phyloP scores from a whole-genome alignment of 805 yeast genomes.

The Torulaspora microellipsoides region DNA sequence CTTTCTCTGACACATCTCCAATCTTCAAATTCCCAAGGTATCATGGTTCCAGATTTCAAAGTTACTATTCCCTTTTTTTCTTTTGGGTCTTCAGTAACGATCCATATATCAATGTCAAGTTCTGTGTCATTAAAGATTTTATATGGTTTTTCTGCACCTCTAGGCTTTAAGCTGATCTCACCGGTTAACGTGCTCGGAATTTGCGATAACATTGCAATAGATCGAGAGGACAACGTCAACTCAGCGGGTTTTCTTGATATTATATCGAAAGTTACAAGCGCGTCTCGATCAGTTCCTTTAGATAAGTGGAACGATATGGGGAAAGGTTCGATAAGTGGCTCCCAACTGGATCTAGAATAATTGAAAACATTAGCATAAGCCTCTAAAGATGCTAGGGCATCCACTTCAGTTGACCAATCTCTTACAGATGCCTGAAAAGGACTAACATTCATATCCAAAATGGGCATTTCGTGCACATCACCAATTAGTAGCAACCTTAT shows the following conservation, averaged over 20 bases:
- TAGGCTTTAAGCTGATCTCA: constrained; percentile 50
- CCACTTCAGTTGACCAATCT: constrained; percentile 84
- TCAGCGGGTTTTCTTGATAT: constrained; percentile 76
- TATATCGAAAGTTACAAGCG: constrained; percentile 56
- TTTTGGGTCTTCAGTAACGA: constrained; percentile 43
- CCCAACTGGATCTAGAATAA: constrained; percentile 90
- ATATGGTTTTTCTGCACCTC: constrained; percentile 83
- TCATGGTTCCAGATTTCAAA: constrained; percentile 45
- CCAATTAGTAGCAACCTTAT: constrained; percentile 79
- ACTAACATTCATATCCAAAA: constrained; percentile 66
- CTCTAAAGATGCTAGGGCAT: constrained; percentile 61
- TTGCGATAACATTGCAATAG: constrained; percentile 72
- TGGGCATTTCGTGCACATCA: constrained; percentile 86
- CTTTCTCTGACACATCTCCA: constrained; percentile 85
- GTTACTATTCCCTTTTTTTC: constrained; percentile 27
- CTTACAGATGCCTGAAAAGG: constrained; percentile 64
- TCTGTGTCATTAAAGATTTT: constrained; percentile 82
- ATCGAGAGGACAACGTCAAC: constrained; percentile 72
- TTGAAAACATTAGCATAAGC: constrained; percentile 74
- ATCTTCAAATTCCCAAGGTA: constrained; percentile 92
- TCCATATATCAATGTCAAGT: constrained; percentile 73
- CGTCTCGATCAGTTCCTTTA: constrained; percentile 42
- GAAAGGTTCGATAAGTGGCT: constrained; percentile 88
- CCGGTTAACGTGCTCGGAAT: constrained; percentile 54
- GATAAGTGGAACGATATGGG: constrained; percentile 69